Percentiles rank a stretch among this genome's conserved stretches.
phyloP scores from a whole-genome alignment of 1,139 yeast species.

The Kurtzmaniella quercitrusa region DNA sequence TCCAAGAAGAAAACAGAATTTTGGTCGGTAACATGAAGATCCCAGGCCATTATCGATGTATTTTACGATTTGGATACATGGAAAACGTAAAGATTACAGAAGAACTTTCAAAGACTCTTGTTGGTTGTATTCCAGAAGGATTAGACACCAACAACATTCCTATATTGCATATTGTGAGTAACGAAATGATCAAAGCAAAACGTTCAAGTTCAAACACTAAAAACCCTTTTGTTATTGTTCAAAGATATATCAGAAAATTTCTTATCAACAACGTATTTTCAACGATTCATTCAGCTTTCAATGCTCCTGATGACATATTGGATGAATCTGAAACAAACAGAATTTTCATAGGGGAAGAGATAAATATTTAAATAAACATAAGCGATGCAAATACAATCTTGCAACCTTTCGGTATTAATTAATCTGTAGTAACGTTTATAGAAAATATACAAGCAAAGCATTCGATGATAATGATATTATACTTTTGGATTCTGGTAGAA shows the following conservation, averaged over 20 bases:
- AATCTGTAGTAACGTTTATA: neutral
- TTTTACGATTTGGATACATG: slow-evolving; percentile 45
- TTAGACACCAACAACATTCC: slow-evolving; percentile 13
- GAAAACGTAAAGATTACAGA: slow-evolving; percentile 31
- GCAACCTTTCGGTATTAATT: too few species aligned
- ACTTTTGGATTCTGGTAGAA: too few species aligned
- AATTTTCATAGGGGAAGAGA: slow-evolving; percentile 25
- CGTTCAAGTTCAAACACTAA: slow-evolving; percentile 15
- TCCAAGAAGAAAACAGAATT: slow-evolving; percentile 33
- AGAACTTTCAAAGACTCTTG: slow-evolving; percentile 21
- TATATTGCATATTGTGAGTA: slow-evolving; percentile 35
- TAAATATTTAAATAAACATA: slow-evolving; percentile 4
- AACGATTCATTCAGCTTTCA: slow-evolving; percentile 26
- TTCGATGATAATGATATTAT: too few species aligned
- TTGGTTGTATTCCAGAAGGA: slow-evolving; percentile 19
- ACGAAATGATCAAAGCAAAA: slow-evolving; percentile 26
- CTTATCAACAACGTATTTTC: slow-evolving; percentile 24
- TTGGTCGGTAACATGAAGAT: slow-evolving; percentile 34
- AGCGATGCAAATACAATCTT: neutral
- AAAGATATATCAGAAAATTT: slow-evolving; percentile 17
- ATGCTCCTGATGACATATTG: slow-evolving; percentile 21
- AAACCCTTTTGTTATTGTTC: slow-evolving; percentile 14
- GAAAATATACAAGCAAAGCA: neutral
- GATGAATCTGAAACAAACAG: slow-evolving; percentile 22
- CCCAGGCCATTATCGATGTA: slow-evolving; percentile 43